phyloP scores from a whole-genome alignment of 2,329 filamentous ascomycete species.

The Neopestalotiopsis sp. region DNA sequence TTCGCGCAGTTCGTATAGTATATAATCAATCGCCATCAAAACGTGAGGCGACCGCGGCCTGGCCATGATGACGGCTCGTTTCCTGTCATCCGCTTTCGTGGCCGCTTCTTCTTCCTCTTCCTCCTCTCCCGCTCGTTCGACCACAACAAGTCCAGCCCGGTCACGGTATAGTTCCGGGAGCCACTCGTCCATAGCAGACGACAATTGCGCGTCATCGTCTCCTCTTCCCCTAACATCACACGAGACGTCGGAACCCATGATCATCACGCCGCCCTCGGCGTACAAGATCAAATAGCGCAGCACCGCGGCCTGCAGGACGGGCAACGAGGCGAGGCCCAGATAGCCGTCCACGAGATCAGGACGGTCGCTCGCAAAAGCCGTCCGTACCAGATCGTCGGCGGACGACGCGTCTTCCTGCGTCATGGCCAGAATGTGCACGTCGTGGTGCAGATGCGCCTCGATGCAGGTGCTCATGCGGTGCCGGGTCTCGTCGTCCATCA shows the following conservation, averaged over 20 bases:
- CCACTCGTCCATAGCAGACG: not conserved
- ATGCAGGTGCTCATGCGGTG: not conserved
- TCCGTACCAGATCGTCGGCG: not conserved
- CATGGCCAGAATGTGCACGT: not conserved
- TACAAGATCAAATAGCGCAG: constrained; percentile 75
- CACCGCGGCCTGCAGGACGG: constrained; percentile 66
- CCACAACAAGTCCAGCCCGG: not conserved
- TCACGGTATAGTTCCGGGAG: not conserved
- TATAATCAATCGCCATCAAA: not conserved
- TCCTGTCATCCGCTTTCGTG: constrained; percentile 17
- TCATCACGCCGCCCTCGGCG: constrained; percentile 79
- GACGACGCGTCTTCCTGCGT: not conserved
- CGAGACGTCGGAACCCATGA: constrained; percentile 56
- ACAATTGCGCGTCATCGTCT: too few relatives aligned
- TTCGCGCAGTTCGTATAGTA: not conserved
- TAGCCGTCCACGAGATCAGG: not conserved
- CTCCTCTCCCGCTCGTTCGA: constrained; percentile 24
- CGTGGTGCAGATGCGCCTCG: not conserved
- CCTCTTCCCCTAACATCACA: constrained; percentile 29
- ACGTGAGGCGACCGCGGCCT: constrained; percentile 23
- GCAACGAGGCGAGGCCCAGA: constrained; percentile 15
- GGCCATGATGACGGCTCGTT: constrained; percentile 30
- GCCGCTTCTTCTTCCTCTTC: too few relatives aligned
- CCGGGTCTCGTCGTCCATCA: not conserved
- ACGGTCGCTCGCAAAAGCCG: not conserved